Percentiles rank a stretch among this genome's conserved stretches.
phyloP scores from a whole-genome alignment of 345 rosid species.

The Corchorus capsularis region DNA sequence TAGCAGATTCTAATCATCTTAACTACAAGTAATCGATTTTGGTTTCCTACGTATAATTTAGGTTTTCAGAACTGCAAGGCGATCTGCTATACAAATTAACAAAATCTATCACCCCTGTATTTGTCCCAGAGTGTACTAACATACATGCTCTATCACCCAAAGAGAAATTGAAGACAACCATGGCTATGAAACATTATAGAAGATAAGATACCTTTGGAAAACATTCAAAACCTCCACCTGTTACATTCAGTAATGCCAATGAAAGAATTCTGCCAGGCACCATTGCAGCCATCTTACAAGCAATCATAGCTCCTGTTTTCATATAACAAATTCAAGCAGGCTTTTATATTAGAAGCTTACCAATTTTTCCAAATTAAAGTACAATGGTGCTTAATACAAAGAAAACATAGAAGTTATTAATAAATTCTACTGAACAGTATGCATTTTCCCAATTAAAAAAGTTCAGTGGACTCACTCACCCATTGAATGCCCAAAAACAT shows the following conservation, averaged over 20 bases:
- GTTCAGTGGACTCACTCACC: constrained; percentile 42
- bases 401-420: not conserved
- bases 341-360: not conserved
- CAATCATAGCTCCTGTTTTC: constrained; percentile 87
- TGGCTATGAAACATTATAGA: not conserved
- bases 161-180: not conserved
- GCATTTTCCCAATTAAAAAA: not conserved
- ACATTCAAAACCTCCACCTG: constrained; percentile 97
- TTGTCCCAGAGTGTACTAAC: not conserved
- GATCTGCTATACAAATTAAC: not conserved
- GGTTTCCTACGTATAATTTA: not conserved
- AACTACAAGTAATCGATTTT: not conserved
- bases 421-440: not conserved
- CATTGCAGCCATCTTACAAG: constrained; percentile 91
- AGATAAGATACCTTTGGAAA: constrained; percentile 73
- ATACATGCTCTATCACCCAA: not conserved
- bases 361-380: not conserved
- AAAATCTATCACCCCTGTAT: not conserved
- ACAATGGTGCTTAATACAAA: not conserved
- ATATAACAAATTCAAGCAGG: constrained; percentile 17
- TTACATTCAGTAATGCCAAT: constrained; percentile 86
- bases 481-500: constrained; percentile 94
- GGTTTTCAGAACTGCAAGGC: not conserved
- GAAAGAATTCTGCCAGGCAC: constrained; percentile 82
- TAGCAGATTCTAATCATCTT: not conserved